Evolutionary conservation across 495 filamentous ascomycete genomes (phyloP).

Genomic region (Hypoxylon perforatum): DNA sequence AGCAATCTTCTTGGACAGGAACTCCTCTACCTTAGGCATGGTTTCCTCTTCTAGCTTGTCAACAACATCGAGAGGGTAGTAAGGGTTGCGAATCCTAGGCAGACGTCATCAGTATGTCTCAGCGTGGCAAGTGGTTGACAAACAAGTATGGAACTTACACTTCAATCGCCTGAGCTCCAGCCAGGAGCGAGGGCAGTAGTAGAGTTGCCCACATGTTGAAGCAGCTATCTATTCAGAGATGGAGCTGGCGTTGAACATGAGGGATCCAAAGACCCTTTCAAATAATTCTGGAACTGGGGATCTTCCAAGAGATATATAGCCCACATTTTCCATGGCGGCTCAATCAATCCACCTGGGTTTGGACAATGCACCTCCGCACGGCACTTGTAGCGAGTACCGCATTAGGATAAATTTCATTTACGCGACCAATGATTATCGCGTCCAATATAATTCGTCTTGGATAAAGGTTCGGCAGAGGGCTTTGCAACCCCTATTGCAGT

Average conservation of each 20-base stretch:
- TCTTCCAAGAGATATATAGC: constrained; percentile 44
- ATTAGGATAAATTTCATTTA: constrained; percentile 46
- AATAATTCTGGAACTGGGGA: constrained; percentile 11
- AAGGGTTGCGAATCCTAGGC: constrained; percentile 45
- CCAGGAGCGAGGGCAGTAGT: constrained; percentile 49
- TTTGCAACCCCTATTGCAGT: not conserved
- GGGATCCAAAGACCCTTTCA: constrained; percentile 14
- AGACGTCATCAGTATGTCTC: constrained; percentile 4
- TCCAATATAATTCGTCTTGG: constrained; percentile 40
- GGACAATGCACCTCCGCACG: constrained; percentile 42
- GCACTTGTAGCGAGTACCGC: constrained; percentile 40
- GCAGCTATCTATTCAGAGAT: constrained; percentile 32
- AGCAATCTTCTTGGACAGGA: constrained; percentile 47
- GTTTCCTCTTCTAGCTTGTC: constrained; percentile 51
- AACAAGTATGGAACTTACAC: constrained; percentile 38
- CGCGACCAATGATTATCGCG: constrained; percentile 44
- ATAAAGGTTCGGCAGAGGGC: constrained; percentile 33
- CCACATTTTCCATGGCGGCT: constrained; percentile 40
- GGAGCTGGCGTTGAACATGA: constrained; percentile 22
- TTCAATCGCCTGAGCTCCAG: constrained; percentile 45
- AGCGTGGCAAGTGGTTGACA: not conserved
- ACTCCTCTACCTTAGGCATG: constrained; percentile 54
- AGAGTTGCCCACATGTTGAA: constrained; percentile 50
- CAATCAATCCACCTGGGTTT: constrained; percentile 38
- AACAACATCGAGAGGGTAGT: constrained; percentile 53